phyloP scores from a whole-genome alignment of 2,329 filamentous ascomycete species.

The Ophiostoma tasmaniense region DNA sequence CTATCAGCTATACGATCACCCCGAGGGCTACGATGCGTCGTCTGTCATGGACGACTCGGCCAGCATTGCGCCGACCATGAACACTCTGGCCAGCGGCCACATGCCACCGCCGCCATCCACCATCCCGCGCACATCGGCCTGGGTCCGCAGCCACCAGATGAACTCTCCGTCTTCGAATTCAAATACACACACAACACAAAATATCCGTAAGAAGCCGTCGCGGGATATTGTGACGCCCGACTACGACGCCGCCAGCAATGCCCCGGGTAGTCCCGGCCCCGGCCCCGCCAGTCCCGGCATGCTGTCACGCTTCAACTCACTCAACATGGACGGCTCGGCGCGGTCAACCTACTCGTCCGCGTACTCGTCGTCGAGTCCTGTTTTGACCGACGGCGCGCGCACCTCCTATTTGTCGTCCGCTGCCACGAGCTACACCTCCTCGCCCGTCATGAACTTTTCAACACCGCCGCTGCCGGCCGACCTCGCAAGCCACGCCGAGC shows the following conservation, averaged over 20 bases:
- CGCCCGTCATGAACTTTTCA: constrained; percentile 12
- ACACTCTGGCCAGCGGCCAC: neutral
- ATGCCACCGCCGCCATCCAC: constrained; percentile 4
- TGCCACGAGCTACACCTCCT: constrained; percentile 17
- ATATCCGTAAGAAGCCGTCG: constrained; percentile 9
- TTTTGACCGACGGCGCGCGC: constrained; percentile 14
- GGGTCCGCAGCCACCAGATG: constrained; percentile 19
- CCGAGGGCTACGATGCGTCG: constrained; percentile 8
- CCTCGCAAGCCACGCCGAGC: neutral
- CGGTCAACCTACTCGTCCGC: neutral
- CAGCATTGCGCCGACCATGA: neutral
- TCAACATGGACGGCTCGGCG: constrained; percentile 16
- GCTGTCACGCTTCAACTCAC: constrained; percentile 20
- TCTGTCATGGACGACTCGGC: neutral
- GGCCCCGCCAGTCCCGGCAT: constrained; percentile 12
- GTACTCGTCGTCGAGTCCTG: constrained; percentile 12
- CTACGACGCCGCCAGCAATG: constrained; percentile 10
- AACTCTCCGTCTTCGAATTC: neutral
- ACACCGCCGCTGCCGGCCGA: constrained; percentile 6
- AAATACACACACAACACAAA: neutral
- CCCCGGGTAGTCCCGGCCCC: neutral
- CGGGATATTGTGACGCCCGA: constrained; percentile 16
- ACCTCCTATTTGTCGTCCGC: constrained; percentile 18
- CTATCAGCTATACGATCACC: constrained; percentile 14
- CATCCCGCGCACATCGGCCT: constrained; percentile 19